Conservation (phyloP, 2,329 filamentous ascomycete genomes). For the Beauveria varroae region DNA sequence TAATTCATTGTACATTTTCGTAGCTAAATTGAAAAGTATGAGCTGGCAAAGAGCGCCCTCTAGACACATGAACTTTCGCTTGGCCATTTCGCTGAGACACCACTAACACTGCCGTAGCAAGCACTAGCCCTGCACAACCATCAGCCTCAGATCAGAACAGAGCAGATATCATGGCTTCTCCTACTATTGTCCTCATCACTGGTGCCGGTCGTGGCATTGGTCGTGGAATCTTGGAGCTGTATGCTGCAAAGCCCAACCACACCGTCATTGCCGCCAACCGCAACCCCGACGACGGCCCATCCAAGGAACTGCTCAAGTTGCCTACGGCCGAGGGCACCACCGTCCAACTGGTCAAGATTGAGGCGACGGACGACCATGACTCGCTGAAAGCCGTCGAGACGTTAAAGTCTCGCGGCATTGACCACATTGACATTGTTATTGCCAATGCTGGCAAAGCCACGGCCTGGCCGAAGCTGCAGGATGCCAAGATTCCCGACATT, state of each 20-base stretch:
- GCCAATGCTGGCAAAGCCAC: slow-evolving; percentile 41
- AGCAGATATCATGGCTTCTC: background rate
- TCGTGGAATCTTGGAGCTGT: slow-evolving; percentile 24
- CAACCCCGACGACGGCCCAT: slow-evolving; percentile 20
- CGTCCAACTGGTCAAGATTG: slow-evolving; percentile 36
- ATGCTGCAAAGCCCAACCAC: slow-evolving; percentile 48
- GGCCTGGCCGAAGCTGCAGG: slow-evolving; percentile 22
- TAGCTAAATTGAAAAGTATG: background rate
- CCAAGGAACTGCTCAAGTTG: slow-evolving; percentile 25
- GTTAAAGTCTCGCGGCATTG: slow-evolving; percentile 28
- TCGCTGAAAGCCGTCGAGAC: slow-evolving; percentile 24
- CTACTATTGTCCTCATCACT: slow-evolving; percentile 23
- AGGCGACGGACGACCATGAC: slow-evolving; percentile 27
- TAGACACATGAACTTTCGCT: background rate
- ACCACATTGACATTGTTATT: slow-evolving; percentile 41
- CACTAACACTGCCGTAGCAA: background rate
- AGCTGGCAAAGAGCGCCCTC: background rate
- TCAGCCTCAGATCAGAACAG: background rate
- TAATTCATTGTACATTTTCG: background rate
- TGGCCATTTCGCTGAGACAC: background rate
- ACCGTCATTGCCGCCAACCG: slow-evolving; percentile 34
- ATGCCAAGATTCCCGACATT: slow-evolving; percentile 27
- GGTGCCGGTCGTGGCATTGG: slow-evolving; percentile 33
- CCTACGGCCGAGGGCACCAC: slow-evolving; percentile 27
- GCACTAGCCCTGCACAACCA: background rate